A percentile compares a stretch with the other conserved stretches of the same genome.
These are phyloP conservation scores for Aspergillus ostianus DNA, from an alignment of 495 filamentous ascomycete species.

Conservation along the genomic window DNA sequence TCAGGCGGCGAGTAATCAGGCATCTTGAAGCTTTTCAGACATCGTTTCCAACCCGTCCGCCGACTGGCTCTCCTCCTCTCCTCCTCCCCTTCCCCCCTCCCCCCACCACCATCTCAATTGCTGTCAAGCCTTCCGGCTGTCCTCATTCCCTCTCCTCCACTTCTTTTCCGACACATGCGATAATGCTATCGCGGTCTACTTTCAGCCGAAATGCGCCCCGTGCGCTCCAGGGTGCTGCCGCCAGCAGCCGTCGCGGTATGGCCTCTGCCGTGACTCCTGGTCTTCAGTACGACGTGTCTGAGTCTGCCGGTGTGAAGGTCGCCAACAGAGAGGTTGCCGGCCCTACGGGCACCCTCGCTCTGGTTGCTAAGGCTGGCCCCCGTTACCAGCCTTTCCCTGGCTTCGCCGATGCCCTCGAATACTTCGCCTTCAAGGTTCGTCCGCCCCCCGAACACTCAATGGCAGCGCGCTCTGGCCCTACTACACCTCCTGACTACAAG, in stretches of 20 bases:
- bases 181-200: conserved; percentile 83
- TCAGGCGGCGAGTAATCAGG: conserved; percentile 43
- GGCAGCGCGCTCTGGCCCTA: conserved; percentile 1
- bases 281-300: conserved; percentile 84
- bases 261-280: conserved; percentile 78
- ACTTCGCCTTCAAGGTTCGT: conserved; percentile 94
- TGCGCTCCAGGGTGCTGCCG: conserved; percentile 60
- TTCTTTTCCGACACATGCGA: conserved; percentile 50
- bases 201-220: conserved; percentile 74
- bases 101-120: conserved; percentile 42
- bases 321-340: conserved; percentile 84
- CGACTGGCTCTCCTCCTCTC: conserved; percentile 23
- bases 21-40: conserved; percentile 52
- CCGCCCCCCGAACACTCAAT: conserved; percentile 21
- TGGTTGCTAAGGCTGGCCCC: conserved; percentile 91
- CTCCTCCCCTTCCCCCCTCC: conserved; percentile 27
- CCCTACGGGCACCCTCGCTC: conserved; percentile 81
- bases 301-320: conserved; percentile 83
- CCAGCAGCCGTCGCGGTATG: conserved; percentile 64
- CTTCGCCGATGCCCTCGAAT: conserved; percentile 82
- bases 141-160: conserved; percentile 25
- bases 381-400: conserved; percentile 88
- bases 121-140: conserved; percentile 39
- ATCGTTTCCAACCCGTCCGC: conserved; percentile 36
- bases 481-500: neutral